Evolutionary conservation across 1,284 basidiomycete species (phyloP).

Genomic region (Trichosporon asahii): DNA sequence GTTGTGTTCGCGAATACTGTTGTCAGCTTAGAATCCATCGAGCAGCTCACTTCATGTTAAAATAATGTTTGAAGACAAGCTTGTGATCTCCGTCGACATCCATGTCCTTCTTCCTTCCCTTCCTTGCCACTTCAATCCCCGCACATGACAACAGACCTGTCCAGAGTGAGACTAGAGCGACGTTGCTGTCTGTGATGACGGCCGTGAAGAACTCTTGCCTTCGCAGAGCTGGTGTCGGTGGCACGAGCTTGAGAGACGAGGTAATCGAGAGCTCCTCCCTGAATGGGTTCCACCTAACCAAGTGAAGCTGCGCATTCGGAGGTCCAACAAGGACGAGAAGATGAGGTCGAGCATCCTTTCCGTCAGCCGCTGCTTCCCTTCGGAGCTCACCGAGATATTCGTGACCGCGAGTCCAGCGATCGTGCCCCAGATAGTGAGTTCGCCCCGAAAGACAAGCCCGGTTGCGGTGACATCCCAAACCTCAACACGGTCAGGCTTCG

Average conservation of each 20-base stretch:
- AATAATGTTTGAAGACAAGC: constrained; percentile 41
- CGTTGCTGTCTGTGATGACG: constrained; percentile 33
- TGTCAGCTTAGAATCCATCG: background rate
- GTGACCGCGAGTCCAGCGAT: constrained; percentile 43
- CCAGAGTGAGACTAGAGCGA: constrained; percentile 46
- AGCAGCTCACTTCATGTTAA: constrained; percentile 49
- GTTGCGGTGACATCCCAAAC: constrained; percentile 40
- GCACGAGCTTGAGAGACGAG: constrained; percentile 31
- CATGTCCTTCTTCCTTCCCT: constrained; percentile 15
- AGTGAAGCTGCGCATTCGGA: constrained; percentile 45
- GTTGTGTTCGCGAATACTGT: constrained; percentile 70
- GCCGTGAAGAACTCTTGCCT: constrained; percentile 49
- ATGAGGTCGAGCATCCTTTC: constrained; percentile 42
- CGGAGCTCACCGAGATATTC: constrained; percentile 31
- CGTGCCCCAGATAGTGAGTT: constrained; percentile 47
- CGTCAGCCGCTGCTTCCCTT: background rate
- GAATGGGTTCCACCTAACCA: constrained; percentile 31
- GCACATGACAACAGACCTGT: constrained; percentile 46
- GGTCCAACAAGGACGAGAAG: constrained; percentile 44
- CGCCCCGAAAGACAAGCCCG: constrained; percentile 35
- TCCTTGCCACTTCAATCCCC: constrained; percentile 46
- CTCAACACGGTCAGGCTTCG: constrained; percentile 46
- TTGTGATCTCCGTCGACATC: constrained; percentile 19
- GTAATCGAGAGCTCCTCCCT: constrained; percentile 35
- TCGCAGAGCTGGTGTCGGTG: constrained; percentile 39